Evolutionary conservation across 805 yeast species (phyloP).

Genomic region (Helenozyma rhizophorensis): DNA sequence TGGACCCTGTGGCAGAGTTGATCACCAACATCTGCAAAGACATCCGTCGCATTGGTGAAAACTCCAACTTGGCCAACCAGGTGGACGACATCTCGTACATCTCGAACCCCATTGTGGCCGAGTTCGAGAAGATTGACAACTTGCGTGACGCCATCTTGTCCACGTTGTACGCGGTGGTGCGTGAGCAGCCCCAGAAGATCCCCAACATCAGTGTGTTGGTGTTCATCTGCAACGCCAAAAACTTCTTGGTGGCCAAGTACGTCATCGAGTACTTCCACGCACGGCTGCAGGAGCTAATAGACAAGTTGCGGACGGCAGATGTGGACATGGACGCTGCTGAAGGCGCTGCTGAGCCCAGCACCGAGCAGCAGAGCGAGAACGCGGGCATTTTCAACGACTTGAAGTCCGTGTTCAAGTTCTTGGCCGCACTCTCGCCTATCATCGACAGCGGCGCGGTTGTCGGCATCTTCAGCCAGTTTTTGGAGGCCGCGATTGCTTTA

Average conservation of each 20-base stretch:
- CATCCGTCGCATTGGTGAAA: conserved; percentile 41
- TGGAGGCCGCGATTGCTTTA: conserved; percentile 52
- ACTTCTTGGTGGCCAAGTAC: conserved; percentile 61
- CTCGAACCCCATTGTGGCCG: conserved; percentile 60
- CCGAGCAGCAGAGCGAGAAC: conserved; percentile 18
- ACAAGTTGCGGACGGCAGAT: conserved; percentile 17
- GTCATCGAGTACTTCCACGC: conserved; percentile 67
- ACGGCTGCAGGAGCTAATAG: conserved; percentile 54
- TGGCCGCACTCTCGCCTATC: conserved; percentile 63
- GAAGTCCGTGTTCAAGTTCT: conserved; percentile 66
- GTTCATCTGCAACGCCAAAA: conserved; percentile 59
- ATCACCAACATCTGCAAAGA: conserved; percentile 42
- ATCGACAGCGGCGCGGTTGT: conserved; percentile 41
- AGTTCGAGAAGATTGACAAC: conserved; percentile 57
- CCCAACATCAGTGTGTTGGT: conserved; percentile 66
- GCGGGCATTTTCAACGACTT: conserved; percentile 66
- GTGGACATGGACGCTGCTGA: conserved; percentile 10
- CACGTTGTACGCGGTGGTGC: conserved; percentile 62
- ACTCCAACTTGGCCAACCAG: conserved; percentile 34
- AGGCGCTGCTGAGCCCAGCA: conserved; percentile 2
- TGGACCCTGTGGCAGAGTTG: conserved; percentile 39
- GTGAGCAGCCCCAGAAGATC: conserved; percentile 90
- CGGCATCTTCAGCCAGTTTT: conserved; percentile 48
- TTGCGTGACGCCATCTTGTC: conserved; percentile 56
- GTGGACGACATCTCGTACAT: conserved; percentile 58